Percentiles rank a stretch among this genome's conserved stretches.
These are phyloP conservation scores for Tuber melanosporum DNA, from an alignment of 495 filamentous ascomycete species.

Conservation along the genomic window DNA sequence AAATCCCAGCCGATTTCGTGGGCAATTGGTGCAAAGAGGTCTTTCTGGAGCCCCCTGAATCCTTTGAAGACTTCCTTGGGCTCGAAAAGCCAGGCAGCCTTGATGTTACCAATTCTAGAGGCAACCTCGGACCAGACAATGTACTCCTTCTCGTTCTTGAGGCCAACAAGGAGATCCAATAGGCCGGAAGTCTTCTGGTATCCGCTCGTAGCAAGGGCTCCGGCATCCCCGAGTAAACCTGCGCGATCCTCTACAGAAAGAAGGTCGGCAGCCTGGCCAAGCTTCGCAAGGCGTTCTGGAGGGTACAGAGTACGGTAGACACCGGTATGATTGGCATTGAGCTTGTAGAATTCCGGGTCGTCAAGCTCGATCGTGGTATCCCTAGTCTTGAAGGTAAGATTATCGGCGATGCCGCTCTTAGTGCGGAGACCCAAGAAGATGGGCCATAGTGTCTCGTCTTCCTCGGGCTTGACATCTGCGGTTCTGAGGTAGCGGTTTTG, in stretches of 20 bases:
- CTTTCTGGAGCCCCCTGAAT: constrained; percentile 71
- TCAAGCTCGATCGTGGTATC: constrained; percentile 65
- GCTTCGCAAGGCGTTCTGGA: constrained; percentile 60
- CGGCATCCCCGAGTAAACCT: constrained; percentile 93
- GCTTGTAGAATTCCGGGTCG: constrained; percentile 65
- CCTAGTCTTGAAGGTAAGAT: constrained; percentile 61
- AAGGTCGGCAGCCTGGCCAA: constrained; percentile 72
- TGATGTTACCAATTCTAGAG: constrained; percentile 64
- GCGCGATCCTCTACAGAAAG: constrained; percentile 88
- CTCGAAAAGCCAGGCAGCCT: constrained; percentile 84
- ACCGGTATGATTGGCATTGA: constrained; percentile 70
- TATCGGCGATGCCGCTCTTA: constrained; percentile 57
- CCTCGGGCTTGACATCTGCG: constrained; percentile 71
- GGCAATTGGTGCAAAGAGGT: constrained; percentile 66
- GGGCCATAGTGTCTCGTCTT: constrained; percentile 70
- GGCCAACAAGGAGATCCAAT: constrained; percentile 74
- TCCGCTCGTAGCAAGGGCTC: constrained; percentile 79
- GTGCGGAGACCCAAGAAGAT: constrained; percentile 65
- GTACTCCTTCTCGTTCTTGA: constrained; percentile 76
- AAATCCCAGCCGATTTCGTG: constrained; percentile 86
- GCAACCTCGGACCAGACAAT: constrained; percentile 93
- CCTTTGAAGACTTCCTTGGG: constrained; percentile 63
- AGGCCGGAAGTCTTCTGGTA: constrained; percentile 90
- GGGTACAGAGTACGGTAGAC: constrained; percentile 68
- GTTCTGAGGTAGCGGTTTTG: constrained; percentile 72